phyloP scores from a whole-genome alignment of 2,329 filamentous ascomycete genomes.

The Thelonectria discophora region DNA sequence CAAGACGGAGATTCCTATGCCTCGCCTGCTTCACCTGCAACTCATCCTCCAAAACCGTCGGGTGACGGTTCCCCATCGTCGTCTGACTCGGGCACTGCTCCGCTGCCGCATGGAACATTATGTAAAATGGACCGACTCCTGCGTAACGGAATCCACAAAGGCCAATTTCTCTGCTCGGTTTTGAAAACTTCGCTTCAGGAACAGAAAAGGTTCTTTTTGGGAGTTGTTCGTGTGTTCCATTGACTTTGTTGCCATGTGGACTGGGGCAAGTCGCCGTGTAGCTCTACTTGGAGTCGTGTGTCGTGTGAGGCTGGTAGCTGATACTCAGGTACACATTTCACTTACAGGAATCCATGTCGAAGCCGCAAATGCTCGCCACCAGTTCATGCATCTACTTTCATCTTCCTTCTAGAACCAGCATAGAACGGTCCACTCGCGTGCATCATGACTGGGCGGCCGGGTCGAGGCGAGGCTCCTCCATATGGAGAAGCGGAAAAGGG shows the following conservation, averaged over 20 bases:
- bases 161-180: constrained; percentile 8
- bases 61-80: constrained; percentile 9
- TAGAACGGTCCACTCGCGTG: constrained; percentile 15
- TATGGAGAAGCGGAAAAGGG: constrained; percentile 11
- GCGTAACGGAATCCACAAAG: constrained; percentile 25
- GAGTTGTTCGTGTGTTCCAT: background rate
- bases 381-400: constrained; percentile 8
- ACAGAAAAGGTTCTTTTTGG: background rate
- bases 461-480: constrained; percentile 11
- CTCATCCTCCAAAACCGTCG: constrained; percentile 13
- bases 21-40: background rate
- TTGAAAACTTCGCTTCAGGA: constrained; percentile 2
- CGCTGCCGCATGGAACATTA: constrained; percentile 22
- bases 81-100: constrained; percentile 20
- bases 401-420: constrained; percentile 15
- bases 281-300: background rate
- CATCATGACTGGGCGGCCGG: constrained; percentile 19
- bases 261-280: background rate
- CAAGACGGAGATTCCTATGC: background rate
- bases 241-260: background rate
- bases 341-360: background rate
- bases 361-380: background rate
- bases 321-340: too few species aligned
- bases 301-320: too few species aligned
- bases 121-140: constrained; percentile 31